Conservation (phyloP, 1,284 basidiomycete species). For the Pseudozyma sp. region DNA sequence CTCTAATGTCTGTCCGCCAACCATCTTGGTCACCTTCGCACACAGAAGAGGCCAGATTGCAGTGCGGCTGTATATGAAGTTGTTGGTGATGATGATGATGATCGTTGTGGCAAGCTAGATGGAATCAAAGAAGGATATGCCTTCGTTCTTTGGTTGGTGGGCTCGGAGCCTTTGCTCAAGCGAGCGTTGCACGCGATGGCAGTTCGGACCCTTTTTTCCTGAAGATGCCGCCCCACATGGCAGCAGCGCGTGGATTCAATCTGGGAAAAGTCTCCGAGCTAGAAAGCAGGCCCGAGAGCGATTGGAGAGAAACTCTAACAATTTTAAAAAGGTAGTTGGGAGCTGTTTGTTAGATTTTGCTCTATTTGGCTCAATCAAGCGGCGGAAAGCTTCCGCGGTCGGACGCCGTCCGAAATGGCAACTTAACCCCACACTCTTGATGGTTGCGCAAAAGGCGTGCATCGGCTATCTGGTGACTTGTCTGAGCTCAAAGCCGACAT, state of each 20-base stretch:
- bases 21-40: no score
- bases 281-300: background rate
- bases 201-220: constrained; percentile 23
- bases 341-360: no score
- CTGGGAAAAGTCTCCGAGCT: constrained; percentile 18
- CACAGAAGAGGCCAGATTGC: no score
- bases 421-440: constrained; percentile 10
- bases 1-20: constrained; percentile 17
- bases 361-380: no score
- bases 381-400: constrained; percentile 25
- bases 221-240: constrained; percentile 19
- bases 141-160: background rate
- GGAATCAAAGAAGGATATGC: background rate
- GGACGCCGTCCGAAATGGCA: constrained; percentile 20
- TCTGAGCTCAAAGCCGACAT: constrained; percentile 1
- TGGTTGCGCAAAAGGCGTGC: constrained; percentile 6
- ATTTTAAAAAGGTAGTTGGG: no score
- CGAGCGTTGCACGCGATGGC: background rate
- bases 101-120: background rate
- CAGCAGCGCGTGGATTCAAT: background rate
- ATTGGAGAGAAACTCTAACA: background rate
- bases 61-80: background rate
- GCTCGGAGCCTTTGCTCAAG: constrained; percentile 23
- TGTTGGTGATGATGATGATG: constrained; percentile 5
- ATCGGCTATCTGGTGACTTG: background rate